phyloP scores from a whole-genome alignment of 129 eudicot genomes.

The Kitagawia praeruptora region DNA sequence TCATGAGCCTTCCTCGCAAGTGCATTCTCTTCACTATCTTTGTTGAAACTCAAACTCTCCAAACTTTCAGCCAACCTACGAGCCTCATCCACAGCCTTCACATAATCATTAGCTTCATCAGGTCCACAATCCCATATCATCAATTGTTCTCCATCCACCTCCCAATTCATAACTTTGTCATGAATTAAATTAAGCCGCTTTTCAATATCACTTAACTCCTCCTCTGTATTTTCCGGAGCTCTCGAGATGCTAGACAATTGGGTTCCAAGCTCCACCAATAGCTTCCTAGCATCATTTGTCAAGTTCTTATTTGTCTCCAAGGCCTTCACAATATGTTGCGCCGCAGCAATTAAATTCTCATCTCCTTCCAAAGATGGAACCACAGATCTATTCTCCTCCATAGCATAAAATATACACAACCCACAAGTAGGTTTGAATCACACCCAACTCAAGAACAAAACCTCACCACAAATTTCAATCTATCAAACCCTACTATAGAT shows the following conservation, averaged over 20 bases:
- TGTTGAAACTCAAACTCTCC: slow-evolving; percentile 34
- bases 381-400: slow-evolving; percentile 58
- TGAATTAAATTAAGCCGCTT: slow-evolving; percentile 47
- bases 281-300: slow-evolving; percentile 38
- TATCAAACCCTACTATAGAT: slow-evolving; percentile 5
- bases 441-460: slow-evolving; percentile 2
- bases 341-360: slow-evolving; percentile 69
- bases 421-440: background rate
- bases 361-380: slow-evolving; percentile 49
- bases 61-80: slow-evolving; percentile 50
- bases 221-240: slow-evolving; percentile 21
- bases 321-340: slow-evolving; percentile 46
- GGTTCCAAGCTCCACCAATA: slow-evolving; percentile 61
- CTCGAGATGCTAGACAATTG: slow-evolving; percentile 42
- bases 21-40: slow-evolving; percentile 28
- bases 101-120: slow-evolving; percentile 64
- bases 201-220: slow-evolving; percentile 34
- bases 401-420: slow-evolving; percentile 11
- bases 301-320: slow-evolving; percentile 57
- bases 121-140: slow-evolving; percentile 88
- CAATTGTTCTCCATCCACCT: slow-evolving; percentile 32
- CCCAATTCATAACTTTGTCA: slow-evolving; percentile 63
- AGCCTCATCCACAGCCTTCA: slow-evolving; percentile 64
- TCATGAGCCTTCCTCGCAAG: slow-evolving; percentile 46
- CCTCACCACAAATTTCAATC: background rate